Evolutionary conservation across 2,329 filamentous ascomycete genomes (phyloP), one percentile per base, ranked within the genome.

Genomic region (Trichoderma asperellum): DNA sequence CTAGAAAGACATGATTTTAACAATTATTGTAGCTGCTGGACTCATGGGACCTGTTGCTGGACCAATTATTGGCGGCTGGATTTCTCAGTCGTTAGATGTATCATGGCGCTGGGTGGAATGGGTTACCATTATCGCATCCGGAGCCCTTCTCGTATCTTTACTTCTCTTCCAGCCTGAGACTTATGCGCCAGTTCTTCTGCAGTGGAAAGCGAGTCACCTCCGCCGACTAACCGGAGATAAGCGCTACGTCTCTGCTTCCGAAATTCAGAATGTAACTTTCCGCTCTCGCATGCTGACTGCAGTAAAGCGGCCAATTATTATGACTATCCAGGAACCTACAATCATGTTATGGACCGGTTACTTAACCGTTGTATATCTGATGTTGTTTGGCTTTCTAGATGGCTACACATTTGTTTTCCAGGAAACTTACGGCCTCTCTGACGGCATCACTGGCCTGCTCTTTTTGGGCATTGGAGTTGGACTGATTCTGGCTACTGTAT

Each of bases 21-120:
- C 21, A 21, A 35, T 35, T 11, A 8, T 34, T 0, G 52, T 11
- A 67, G 64, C 55, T 49, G 37, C 35, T 49, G 64, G 64, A 11
- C 29, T 67, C 0, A 67, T 67, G 55, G 64, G 64, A 24, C 64
- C 55, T 2, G 24, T 67, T 14, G 14, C 35, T 7, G 55, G 64
- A 21, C 55, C 55, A 2, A 27, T 67, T 5, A 7, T 67, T 37
- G 64, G 64, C 5, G 64, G 64, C 2, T 67, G 64, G 64, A 67
- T 67, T 32, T 58, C 64, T 18, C 55, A 67, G 18, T 27, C 55
- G 0, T 21, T 32, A 16, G 53, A 67, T 16, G 11, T 67, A 5
- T 67, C 64, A 2, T 67, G 64, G 64, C 64, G 64, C 5, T 67
- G 64, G 64, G 56, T 57, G 5, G 64, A 67, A 52, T 67, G 64